These are phyloP conservation scores for Pseudogymnoascus sp. DNA, from an alignment of 2,329 filamentous ascomycete genomes.

Conservation along the genomic window DNA sequence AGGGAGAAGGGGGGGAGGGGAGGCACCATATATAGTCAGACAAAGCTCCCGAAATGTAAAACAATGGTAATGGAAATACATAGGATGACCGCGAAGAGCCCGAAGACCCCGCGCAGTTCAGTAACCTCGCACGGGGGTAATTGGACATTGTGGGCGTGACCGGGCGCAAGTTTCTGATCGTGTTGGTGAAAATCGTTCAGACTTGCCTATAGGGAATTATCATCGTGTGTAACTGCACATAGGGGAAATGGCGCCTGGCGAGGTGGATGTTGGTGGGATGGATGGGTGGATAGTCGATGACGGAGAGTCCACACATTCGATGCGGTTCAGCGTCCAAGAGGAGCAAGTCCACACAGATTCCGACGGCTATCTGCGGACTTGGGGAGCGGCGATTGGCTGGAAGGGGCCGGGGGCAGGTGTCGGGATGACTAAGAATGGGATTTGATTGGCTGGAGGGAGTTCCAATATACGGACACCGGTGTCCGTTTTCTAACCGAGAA, in stretches of 20 bases:
- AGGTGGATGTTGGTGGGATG: constrained; percentile 10
- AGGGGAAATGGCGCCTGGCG: constrained; percentile 13
- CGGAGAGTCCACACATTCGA: not conserved
- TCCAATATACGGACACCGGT: too few species aligned
- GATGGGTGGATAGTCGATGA: not conserved
- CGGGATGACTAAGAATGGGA: too few species aligned
- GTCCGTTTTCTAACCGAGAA: too few species aligned
- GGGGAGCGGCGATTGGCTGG: not conserved
- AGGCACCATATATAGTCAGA: constrained; percentile 3
- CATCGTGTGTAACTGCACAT: constrained; percentile 19
- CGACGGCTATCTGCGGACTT: not conserved
- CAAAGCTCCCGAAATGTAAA: not conserved
- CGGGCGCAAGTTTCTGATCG: not conserved
- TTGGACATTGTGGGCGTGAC: constrained; percentile 4
- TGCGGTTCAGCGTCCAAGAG: too few species aligned
- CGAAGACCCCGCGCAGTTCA: not conserved
- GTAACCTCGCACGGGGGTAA: not conserved
- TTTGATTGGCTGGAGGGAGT: not conserved
- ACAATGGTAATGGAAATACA: constrained; percentile 8
- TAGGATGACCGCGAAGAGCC: not conserved
- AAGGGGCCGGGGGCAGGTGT: not conserved
- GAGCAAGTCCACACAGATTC: too few species aligned
- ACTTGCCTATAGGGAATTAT: constrained; percentile 21
- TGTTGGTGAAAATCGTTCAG: constrained; percentile 14
- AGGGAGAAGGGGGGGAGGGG: not conserved